Evolutionary conservation across 371 early-diverging fungal species (phyloP).

Genomic region (Parasitella parasitica): DNA sequence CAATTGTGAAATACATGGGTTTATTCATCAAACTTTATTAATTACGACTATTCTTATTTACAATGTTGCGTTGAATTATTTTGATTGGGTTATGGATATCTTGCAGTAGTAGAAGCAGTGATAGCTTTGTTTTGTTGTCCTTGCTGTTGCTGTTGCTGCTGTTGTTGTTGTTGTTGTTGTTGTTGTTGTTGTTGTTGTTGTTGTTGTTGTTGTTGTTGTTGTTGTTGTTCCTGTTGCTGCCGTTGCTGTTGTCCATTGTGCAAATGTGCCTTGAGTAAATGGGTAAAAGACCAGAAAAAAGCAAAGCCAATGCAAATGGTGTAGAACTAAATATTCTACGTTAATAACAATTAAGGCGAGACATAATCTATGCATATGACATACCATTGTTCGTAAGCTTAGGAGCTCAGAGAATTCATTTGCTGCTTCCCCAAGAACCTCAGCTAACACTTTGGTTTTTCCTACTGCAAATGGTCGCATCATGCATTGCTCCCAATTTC

Average conservation of each 20-base stretch:
- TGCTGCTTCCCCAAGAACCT: slow-evolving; percentile 12
- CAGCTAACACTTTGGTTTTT: slow-evolving; percentile 15
- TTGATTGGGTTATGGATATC: not conserved
- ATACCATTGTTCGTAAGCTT: slow-evolving; percentile 13
- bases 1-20: slow-evolving; percentile 7
- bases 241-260: not conserved
- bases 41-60: not conserved
- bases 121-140: too few relatives aligned
- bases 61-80: not conserved
- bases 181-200: not conserved
- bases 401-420: slow-evolving; percentile 17
- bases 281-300: not conserved
- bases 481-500: slow-evolving; percentile 19
- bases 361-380: not conserved
- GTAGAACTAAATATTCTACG: not conserved
- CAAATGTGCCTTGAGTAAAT: not conserved
- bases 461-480: slow-evolving; percentile 2
- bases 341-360: not conserved
- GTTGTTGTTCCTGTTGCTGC: not conserved
- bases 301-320: not conserved
- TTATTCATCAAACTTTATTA: not conserved
- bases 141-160: not conserved
- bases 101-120: not conserved
- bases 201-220: not conserved
- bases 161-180: not conserved